Evolutionary conservation across 352 stramenopile species (phyloP).

Genomic region (Globisporangium ultimum): DNA sequence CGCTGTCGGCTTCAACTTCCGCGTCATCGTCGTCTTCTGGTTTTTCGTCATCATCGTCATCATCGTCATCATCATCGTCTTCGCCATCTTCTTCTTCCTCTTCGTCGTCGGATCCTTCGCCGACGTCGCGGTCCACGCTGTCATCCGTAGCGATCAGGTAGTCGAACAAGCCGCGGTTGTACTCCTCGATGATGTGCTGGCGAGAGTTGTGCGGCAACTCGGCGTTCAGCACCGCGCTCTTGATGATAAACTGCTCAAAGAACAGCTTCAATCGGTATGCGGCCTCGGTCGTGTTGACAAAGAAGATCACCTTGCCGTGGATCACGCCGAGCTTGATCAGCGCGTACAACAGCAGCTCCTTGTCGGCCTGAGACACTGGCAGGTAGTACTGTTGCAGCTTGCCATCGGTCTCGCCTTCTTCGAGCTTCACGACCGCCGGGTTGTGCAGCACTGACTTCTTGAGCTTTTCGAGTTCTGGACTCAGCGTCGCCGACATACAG

Average conservation of each 20-base stretch:
- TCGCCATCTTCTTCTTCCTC: constrained; percentile 71
- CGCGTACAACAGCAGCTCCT: constrained; percentile 97
- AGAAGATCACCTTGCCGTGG: constrained; percentile 98
- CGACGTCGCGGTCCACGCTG: constrained; percentile 88
- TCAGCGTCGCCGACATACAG: constrained; percentile 98
- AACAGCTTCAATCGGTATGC: constrained; percentile 98
- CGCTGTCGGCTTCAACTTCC: constrained; percentile 47
- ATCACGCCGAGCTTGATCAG: constrained; percentile 98
- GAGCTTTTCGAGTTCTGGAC: constrained; percentile 94
- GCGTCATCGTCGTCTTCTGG: constrained; percentile 45
- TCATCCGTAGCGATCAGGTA: constrained; percentile 99
- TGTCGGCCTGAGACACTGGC: constrained; percentile 86
- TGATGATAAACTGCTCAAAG: constrained; percentile 99
- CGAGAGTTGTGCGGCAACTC: constrained; percentile 97
- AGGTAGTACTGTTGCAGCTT: constrained; percentile 97
- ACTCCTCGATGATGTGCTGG: constrained; percentile 96
- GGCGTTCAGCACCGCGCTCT: constrained; percentile 97
- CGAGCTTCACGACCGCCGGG: constrained; percentile 95
- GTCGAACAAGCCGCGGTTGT: constrained; percentile 97
- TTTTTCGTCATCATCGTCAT: constrained; percentile 36
- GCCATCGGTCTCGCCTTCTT: constrained; percentile 88
- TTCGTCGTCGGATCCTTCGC: constrained; percentile 55
- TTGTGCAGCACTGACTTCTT: constrained; percentile 98
- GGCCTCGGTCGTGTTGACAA: constrained; percentile 96
- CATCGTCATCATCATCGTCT: constrained; percentile 44